Evolutionary conservation across 2,329 filamentous ascomycete species (phyloP), one percentile per base, ranked within the genome.

Genomic region (Herpomyces periplanetae): DNA sequence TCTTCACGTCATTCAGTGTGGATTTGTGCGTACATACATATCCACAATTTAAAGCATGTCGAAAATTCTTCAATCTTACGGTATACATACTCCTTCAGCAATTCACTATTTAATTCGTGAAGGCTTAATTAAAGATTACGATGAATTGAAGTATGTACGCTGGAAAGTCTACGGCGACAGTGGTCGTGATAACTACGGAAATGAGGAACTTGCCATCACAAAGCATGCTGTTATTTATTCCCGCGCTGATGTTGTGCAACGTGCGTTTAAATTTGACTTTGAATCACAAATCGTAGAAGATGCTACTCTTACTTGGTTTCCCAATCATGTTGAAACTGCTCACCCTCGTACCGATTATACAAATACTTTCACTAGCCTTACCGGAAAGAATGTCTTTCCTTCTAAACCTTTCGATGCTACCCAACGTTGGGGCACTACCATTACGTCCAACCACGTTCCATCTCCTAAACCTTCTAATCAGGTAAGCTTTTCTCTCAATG

Each of bases 51-150:
- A 21, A 21, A 23, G 22, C 20, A 27, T 27, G 13, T 23, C 26
- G 84, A 75, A 75, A 29, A 59, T 64, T 34, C 56, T 88, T 41
- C 65, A 57, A 38, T 88, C 75, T 27, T 52, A 88, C 32, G 80
- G 80, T 37, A 49, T 87, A 33, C 75, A 91, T 44, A 59, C 64
- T 42, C 73, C 84, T 24, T 55, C 64, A 24, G 71, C 63, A 27
- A 48, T 91, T 26, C 56, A 55, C 25, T 69, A 80, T 43, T 58
- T 85, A 26, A 51, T 87, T 28, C 49, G 60, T 28, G 73, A 91
- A 38, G 51, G 57, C 22, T 45, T 91, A 2, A 52, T 61, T 8
- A 38, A 49, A 17, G 51, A 80, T 25, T 52, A 65, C 3, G 40
- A 52, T 8, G 38, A 51, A 11, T 46, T 53, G 13, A 48, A 49